Evolutionary conservation across 139 green algal genomes (phyloP).

Genomic region (Chlorella sp.): DNA sequence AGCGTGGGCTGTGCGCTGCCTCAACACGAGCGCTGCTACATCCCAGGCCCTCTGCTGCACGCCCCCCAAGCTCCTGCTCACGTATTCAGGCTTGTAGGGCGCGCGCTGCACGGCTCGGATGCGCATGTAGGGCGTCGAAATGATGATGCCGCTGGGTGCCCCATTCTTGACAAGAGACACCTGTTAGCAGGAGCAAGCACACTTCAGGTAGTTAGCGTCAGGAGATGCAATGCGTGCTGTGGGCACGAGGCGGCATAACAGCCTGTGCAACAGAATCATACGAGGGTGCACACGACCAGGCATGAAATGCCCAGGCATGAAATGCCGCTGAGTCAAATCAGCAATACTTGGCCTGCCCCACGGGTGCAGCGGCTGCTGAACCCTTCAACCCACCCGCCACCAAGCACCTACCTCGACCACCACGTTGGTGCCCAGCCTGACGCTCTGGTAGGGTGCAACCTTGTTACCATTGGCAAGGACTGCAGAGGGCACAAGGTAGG

Average conservation of each 20-base stretch:
- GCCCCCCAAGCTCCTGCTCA: background rate
- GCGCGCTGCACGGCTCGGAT: slow-evolving; percentile 8
- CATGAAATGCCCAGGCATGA: no score
- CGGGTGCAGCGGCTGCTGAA: no score
- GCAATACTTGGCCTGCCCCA: no score
- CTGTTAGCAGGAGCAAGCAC: background rate
- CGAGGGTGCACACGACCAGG: no score
- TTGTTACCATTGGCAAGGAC: slow-evolving; percentile 1
- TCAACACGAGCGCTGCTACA: no score
- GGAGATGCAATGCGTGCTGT: background rate
- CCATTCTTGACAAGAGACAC: background rate
- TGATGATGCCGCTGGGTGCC: background rate
- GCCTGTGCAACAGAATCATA: no score
- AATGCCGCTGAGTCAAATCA: background rate
- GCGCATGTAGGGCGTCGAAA: slow-evolving; percentile 9
- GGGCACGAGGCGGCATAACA: background rate
- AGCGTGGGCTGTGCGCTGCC: no score
- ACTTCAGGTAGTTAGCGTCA: no score
- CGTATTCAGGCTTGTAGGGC: slow-evolving; percentile 9
- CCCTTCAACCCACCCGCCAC: no score
- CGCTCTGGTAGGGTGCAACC: background rate
- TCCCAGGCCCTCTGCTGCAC: no score
- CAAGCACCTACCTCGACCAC: background rate
- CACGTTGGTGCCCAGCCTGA: background rate
- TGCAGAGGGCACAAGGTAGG: no score